Base-by-base conservation (phyloP, 768 basidiomycete genomes). In the Chiua virens region DNA sequence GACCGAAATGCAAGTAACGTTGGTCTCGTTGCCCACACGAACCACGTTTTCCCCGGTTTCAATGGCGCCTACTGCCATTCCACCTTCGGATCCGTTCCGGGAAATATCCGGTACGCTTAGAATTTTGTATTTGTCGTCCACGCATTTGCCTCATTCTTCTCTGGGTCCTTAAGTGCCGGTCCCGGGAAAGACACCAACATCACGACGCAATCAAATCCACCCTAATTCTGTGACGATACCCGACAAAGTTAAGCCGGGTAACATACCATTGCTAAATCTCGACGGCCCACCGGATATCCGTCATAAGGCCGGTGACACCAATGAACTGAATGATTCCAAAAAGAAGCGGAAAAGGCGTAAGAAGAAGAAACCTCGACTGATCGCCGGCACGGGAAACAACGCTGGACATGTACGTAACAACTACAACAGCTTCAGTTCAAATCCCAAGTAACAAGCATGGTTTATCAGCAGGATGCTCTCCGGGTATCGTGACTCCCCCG, bases 271-370 rank as follows among this genome's bases (percentile, higher is more conserved):
- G 18, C 68, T 87, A 23, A 86, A 86, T 58, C 72, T 87, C 11
- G 68, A 66, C 36, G 81, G 81, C 2, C 79, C 78, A 22, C 78
- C 74, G 45, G 71, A 65, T 35, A 42, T 43, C 32, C 35, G 17
- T 18, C 50, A 51, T 42, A 42, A 45, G 23, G 30, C 50, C 54
- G 68, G 56, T 38, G 49, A 56, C 46, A 36, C 43, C 21, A 50
- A 35, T 41, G 45, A 52, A 51, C 40, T 43, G 53, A 54, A 53
- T 30, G 70, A 60, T 55, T 66, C 75, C 30, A 85, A 78, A 61
- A 85, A 79, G 71, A 85, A 74, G 55, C 74, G 79, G 8, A 79
- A 70, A 64, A 72, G 77, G 54, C 75, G 72, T 50, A 82, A 78
- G 60, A 81, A 76, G 59, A 83, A 78, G 68, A 82, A 78, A 59